Evolutionary conservation across 352 stramenopile genomes (phyloP), one percentile per base, ranked within the genome.

Genomic region (Pythium pyrilobum): DNA sequence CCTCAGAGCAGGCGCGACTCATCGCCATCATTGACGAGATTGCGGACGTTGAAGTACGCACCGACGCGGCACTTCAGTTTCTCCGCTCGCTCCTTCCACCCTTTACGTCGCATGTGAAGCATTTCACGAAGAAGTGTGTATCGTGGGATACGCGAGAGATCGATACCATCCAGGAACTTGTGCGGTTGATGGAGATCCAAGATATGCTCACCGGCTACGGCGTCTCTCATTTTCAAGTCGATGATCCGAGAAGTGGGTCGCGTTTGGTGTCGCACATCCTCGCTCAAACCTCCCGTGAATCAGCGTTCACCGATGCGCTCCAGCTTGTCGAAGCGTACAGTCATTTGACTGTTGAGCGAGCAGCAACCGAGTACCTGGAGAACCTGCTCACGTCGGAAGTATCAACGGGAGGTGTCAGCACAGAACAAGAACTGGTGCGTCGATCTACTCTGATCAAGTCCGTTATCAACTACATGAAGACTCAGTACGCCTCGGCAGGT

Each of bases 121-220:
- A 44, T 4, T 87, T 74, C 45, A 77, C 69, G 6, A 66, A 62
- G 24, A 39, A 57, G 4, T 69, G 56, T 15, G 59, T 64, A 12
- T 43, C 29, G 9, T 86, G 72, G 77, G 68, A 74, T n/a, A 67
- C 77, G 2, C 57, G 60, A 5, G 65, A 66, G 3, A 62, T 72
- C 28, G 68, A 85, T 53, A 68, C 71, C 37, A 71, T 90, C 16
- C 54, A 85, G 67, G 75, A 87, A 44, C 70, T 80, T 45, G 62
- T 86, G 20, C 73, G 77, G 9, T 52, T 88, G 24, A 88, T 90
- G 80, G 64, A 88, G 21, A 85, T 90, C 16, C 77, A 88, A 66
- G 77, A 87, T 47, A 88, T 90, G 80, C 49, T 90, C 3, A 71
- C 66, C 0, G 66, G 54, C 4, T 90, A 90, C 54, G 77, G 60